Percentiles rank a stretch among this genome's conserved stretches.
phyloP scores from a whole-genome alignment of 2,329 filamentous ascomycete species.

The Leptosphaerulina australis region DNA sequence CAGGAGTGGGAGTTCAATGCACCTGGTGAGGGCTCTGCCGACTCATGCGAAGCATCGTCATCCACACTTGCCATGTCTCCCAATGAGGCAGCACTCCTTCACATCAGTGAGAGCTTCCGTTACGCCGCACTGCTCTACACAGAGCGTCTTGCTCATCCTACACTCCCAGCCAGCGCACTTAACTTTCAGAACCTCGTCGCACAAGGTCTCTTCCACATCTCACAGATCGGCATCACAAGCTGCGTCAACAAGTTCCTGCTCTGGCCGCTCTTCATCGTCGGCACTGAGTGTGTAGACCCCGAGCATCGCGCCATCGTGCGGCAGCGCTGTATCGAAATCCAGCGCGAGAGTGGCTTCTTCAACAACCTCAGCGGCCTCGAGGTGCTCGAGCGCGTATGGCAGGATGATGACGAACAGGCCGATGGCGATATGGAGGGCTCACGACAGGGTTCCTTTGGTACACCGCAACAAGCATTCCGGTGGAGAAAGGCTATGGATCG shows the following conservation, averaged over 20 bases:
- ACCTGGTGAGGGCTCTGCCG: slow-evolving; percentile 35
- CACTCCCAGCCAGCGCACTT: slow-evolving; percentile 71
- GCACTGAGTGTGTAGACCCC: slow-evolving; percentile 85
- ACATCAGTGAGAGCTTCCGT: slow-evolving; percentile 88
- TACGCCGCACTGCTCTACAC: slow-evolving; percentile 89
- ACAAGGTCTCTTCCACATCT: slow-evolving; percentile 82
- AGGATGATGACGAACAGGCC: slow-evolving; percentile 54
- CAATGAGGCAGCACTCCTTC: slow-evolving; percentile 74
- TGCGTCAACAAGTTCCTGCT: slow-evolving; percentile 85
- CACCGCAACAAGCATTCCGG: slow-evolving; percentile 49
- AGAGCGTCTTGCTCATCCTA: slow-evolving; percentile 81
- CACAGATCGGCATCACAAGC: slow-evolving; percentile 73
- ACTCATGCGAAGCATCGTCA: slow-evolving; percentile 32
- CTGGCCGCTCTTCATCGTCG: slow-evolving; percentile 90
- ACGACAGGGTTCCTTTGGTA: slow-evolving; percentile 31
- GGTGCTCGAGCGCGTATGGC: slow-evolving; percentile 85
- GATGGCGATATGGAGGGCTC: slow-evolving; percentile 31
- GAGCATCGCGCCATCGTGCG: slow-evolving; percentile 80
- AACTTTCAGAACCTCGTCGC: slow-evolving; percentile 84
- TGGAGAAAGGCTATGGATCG: slow-evolving; percentile 60
- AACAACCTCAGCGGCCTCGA: slow-evolving; percentile 89
- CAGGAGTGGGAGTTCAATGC: slow-evolving; percentile 76
- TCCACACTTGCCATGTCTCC: slow-evolving; percentile 45
- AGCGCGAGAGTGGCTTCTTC: slow-evolving; percentile 87
- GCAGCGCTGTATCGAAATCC: slow-evolving; percentile 81